These are phyloP conservation scores for Pittosporum tobira DNA, from an alignment of 129 eudicot species.

Conservation along the genomic window DNA sequence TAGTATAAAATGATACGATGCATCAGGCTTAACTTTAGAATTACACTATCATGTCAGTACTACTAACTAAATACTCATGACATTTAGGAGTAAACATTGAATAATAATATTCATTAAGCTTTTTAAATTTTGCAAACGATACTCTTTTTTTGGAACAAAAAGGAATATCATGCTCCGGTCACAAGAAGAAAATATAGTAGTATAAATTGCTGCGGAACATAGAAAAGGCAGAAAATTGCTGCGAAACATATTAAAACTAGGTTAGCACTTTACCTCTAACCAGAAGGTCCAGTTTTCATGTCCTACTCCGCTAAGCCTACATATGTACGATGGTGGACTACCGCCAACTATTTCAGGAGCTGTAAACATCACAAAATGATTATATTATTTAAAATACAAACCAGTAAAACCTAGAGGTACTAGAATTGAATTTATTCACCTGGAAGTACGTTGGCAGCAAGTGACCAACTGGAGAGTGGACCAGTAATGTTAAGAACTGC, in stretches of 20 bases:
- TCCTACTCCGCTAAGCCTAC: slow-evolving; percentile 80
- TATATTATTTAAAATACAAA: slow-evolving; percentile 8
- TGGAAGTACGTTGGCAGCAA: slow-evolving; percentile 67
- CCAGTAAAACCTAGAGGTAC: not conserved
- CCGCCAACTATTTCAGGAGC: slow-evolving; percentile 62
- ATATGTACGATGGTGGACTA: slow-evolving; percentile 80
- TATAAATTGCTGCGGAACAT: not conserved
- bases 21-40: no score
- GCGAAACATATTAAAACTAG: not conserved
- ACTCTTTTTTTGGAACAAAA: no score
- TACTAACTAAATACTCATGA: no score
- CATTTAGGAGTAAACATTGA: no score
- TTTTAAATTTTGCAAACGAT: no score
- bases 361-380: slow-evolving; percentile 24
- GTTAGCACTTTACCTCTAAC: slow-evolving; percentile 68
- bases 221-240: not conserved
- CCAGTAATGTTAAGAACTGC: slow-evolving; percentile 96
- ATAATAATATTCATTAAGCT: no score
- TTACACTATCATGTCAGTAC: no score
- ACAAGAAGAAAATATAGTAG: no score
- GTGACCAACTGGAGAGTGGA: slow-evolving; percentile 85
- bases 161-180: no score
- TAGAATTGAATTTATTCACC: slow-evolving; percentile 23
- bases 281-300: slow-evolving; percentile 88
- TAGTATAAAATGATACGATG: no score